phyloP scores from a whole-genome alignment of 305 asterid genomes.

The Nicotiana rustica region DNA sequence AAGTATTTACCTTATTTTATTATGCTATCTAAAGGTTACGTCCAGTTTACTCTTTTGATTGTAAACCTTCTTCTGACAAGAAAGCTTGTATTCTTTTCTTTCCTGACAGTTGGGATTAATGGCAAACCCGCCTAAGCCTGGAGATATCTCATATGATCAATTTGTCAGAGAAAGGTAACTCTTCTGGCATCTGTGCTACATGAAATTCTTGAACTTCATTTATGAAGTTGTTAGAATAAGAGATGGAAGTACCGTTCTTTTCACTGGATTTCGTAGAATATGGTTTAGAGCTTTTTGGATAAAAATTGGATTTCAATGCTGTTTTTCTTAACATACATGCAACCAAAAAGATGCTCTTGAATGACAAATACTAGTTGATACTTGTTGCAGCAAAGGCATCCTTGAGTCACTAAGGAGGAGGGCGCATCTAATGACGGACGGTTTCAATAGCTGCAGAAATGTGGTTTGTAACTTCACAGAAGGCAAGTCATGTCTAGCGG shows the following conservation, averaged over 20 bases:
- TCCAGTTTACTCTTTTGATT: not conserved
- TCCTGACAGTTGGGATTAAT: too few relatives aligned
- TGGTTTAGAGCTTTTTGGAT: not conserved
- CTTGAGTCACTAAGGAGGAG: conserved; percentile 90
- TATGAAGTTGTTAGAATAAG: not conserved
- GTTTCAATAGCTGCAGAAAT: conserved; percentile 96
- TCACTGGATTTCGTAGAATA: too few relatives aligned
- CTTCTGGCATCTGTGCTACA: too few relatives aligned
- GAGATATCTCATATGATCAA: conserved; percentile 87
- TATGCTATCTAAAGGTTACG: not conserved
- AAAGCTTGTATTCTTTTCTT: not conserved
- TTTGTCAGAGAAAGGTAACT: conserved; percentile 64
- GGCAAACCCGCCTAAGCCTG: conserved; percentile 29
- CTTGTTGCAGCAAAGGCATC: conserved; percentile 78
- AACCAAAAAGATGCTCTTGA: not conserved
- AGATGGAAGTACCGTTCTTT: not conserved
- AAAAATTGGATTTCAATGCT: not conserved
- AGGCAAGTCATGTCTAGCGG: conserved; percentile 50
- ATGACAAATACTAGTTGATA: not conserved
- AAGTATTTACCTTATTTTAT: not conserved
- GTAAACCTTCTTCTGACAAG: not conserved
- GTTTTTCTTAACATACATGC: not conserved
- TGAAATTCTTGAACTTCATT: too few relatives aligned
- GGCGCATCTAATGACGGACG: conserved; percentile 92
- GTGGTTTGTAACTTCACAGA: conserved; percentile 97